Conservation (phyloP, 192 early-diverging fungal genomes). For the Lunasporangiospora selenospora region DNA sequence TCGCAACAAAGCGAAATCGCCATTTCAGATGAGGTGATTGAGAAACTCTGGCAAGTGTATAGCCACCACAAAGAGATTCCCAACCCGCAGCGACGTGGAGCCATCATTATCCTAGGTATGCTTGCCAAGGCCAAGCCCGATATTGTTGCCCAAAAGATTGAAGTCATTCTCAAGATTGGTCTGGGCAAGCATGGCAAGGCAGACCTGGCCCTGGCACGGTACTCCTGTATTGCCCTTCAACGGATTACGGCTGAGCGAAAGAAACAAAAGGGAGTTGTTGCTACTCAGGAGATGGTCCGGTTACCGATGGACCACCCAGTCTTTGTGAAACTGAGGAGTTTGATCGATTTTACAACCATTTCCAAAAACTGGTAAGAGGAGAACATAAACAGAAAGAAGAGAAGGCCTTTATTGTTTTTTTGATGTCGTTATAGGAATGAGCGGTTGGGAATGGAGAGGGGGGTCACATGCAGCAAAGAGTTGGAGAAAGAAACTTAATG, state of each 20-base stretch:
- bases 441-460: too few species aligned
- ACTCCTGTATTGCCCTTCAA: conserved; percentile 94
- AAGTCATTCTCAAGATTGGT: conserved; percentile 83
- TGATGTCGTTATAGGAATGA: conserved; percentile 12
- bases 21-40: conserved; percentile 73
- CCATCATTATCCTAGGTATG: conserved; percentile 94
- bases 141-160: conserved; percentile 87
- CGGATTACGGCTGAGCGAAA: conserved; percentile 69
- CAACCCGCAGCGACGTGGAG: conserved; percentile 79
- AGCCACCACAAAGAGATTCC: conserved; percentile 70
- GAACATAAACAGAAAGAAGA: not conserved
- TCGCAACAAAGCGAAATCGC: conserved; percentile 27
- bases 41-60: conserved; percentile 85
- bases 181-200: conserved; percentile 82
- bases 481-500: too few species aligned
- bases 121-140: conserved; percentile 85
- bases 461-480: too few species aligned
- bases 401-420: not conserved
- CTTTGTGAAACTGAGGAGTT: conserved; percentile 52
- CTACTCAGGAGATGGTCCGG: conserved; percentile 35
- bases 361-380: conserved; percentile 60
- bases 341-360: conserved; percentile 54
- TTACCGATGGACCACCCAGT: conserved; percentile 65
- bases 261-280: conserved; percentile 65
- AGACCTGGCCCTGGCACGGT: conserved; percentile 85